Conservation (phyloP, 805 yeast genomes). For the Kazachstania africana region DNA sequence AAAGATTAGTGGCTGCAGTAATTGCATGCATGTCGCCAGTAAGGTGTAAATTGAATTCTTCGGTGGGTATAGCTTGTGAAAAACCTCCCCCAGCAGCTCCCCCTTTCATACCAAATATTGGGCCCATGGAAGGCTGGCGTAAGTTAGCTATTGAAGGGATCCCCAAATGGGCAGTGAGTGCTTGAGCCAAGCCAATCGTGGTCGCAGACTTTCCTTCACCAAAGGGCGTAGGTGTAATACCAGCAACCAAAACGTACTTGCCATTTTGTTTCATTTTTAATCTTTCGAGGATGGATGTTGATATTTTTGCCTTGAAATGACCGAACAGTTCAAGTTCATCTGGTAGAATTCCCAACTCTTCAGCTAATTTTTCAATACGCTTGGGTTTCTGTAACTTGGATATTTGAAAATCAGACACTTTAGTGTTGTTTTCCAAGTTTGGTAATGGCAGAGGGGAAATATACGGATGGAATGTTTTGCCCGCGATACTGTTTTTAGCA, state of each 20-base stretch:
- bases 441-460: constrained; percentile 44
- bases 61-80: constrained; percentile 97
- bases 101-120: constrained; percentile 98
- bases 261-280: constrained; percentile 56
- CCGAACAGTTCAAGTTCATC: constrained; percentile 84
- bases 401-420: constrained; percentile 84
- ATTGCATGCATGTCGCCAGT: constrained; percentile 98
- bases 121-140: constrained; percentile 98
- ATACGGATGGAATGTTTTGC: constrained; percentile 12
- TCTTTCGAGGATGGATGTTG: constrained; percentile 57
- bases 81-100: constrained; percentile 99
- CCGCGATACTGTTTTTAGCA: constrained; percentile 44
- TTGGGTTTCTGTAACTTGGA: constrained; percentile 85
- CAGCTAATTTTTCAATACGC: constrained; percentile 60
- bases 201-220: constrained; percentile 98
- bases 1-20: constrained; percentile 81
- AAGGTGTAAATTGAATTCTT: constrained; percentile 92
- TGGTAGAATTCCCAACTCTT: constrained; percentile 68
- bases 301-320: constrained; percentile 79
- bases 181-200: constrained; percentile 90
- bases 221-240: constrained; percentile 95
- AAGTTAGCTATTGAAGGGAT: constrained; percentile 84
- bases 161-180: constrained; percentile 81
- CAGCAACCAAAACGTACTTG: constrained; percentile 83
- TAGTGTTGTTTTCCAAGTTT: constrained; percentile 41